phyloP scores from a whole-genome alignment of 2,329 filamentous ascomycete genomes.

The Alternaria ventricosa region DNA sequence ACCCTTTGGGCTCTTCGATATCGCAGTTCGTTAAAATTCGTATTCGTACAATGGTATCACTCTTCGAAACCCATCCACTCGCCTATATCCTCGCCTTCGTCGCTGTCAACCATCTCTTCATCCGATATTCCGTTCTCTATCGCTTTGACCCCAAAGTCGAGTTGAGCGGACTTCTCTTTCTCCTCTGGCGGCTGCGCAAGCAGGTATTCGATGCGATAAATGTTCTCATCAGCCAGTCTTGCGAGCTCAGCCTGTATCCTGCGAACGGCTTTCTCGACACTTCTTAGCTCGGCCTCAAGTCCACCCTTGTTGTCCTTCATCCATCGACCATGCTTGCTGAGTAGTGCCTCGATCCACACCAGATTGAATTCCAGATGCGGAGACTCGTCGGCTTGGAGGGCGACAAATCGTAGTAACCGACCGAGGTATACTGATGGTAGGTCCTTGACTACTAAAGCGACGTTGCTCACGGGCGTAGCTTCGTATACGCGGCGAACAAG shows the following conservation, averaged over 20 bases:
- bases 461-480: slow-evolving; percentile 75
- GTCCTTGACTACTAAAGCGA: slow-evolving; percentile 77
- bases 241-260: slow-evolving; percentile 84
- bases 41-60: slow-evolving; percentile 17
- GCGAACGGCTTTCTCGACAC: slow-evolving; percentile 79
- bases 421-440: slow-evolving; percentile 87
- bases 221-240: slow-evolving; percentile 83
- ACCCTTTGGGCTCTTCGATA: not conserved
- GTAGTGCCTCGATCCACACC: slow-evolving; percentile 82
- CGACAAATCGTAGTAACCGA: slow-evolving; percentile 84
- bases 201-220: slow-evolving; percentile 87
- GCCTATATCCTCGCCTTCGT: slow-evolving; percentile 47
- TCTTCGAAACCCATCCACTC: slow-evolving; percentile 63
- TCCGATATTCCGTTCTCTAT: slow-evolving; percentile 43
- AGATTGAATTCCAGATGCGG: slow-evolving; percentile 96
- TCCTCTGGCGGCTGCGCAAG: slow-evolving; percentile 59
- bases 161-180: slow-evolving; percentile 26
- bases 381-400: slow-evolving; percentile 83
- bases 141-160: slow-evolving; percentile 44
- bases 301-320: slow-evolving; percentile 80
- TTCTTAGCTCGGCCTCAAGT: slow-evolving; percentile 82
- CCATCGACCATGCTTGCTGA: slow-evolving; percentile 84
- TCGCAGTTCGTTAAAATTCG: slow-evolving; percentile 6
- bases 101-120: slow-evolving; percentile 40
- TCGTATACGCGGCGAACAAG: slow-evolving; percentile 88